Conservation (phyloP, 805 yeast species). For the Lachancea sp. region DNA sequence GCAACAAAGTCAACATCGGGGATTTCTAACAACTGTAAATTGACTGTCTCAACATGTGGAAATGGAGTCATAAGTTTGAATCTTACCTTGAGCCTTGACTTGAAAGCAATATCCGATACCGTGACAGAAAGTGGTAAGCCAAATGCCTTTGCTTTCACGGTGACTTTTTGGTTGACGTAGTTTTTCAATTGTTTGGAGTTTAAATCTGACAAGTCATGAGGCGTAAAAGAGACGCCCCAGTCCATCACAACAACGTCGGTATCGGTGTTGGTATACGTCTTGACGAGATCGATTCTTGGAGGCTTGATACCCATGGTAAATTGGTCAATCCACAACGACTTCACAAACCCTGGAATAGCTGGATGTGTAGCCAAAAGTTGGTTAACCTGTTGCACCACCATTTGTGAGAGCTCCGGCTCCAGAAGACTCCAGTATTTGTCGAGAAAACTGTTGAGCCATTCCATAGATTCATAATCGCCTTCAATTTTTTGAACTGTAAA, state of each 20-base stretch:
- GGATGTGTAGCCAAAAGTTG: conserved; percentile 74
- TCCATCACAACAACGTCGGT: conserved; percentile 96
- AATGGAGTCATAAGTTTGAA: conserved; percentile 83
- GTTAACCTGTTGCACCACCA: conserved; percentile 79
- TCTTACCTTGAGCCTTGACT: conserved; percentile 68
- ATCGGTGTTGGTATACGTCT: conserved; percentile 83
- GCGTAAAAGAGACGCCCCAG: conserved; percentile 89
- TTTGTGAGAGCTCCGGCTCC: conserved; percentile 84
- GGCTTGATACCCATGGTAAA: conserved; percentile 95
- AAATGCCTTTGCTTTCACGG: conserved; percentile 73
- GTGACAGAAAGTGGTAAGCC: conserved; percentile 76
- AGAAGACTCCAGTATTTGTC: conserved; percentile 87
- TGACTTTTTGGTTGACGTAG: conserved; percentile 74
- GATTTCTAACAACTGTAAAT: conserved; percentile 75
- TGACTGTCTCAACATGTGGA: conserved; percentile 91
- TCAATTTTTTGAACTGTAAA: conserved; percentile 75
- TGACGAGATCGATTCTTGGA: conserved; percentile 84
- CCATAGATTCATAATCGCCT: conserved; percentile 87
- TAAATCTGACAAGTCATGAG: conserved; percentile 81
- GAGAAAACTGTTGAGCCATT: conserved; percentile 86
- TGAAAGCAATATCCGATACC: conserved; percentile 74
- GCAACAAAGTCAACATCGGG: conserved; percentile 85
- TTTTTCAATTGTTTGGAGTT: conserved; percentile 79
- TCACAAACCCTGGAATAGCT: conserved; percentile 71
- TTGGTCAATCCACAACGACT: conserved; percentile 76